Evolutionary conservation across 106 monocot genomes (phyloP), one percentile per base, ranked within the genome.

Genomic region (Dendrobium chrysotoxum): DNA sequence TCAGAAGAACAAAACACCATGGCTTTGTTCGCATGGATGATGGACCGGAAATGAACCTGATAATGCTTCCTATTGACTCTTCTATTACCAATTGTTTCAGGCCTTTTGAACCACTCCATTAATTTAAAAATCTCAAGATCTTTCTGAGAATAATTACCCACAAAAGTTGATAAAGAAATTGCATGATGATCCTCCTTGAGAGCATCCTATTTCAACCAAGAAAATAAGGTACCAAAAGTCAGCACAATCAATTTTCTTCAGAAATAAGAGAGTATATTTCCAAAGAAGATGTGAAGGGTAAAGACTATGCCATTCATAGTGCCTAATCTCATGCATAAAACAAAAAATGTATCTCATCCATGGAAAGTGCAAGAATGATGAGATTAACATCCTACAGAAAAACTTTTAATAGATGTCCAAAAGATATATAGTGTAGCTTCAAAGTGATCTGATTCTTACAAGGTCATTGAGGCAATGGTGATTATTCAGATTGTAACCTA

Each of bases 351-450:
- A 88, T 66, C 74, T 93, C 92, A 85, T 90, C 90, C 7, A 84
- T 90, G 39, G 92, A 88, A 45, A 93, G 77, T 20, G 88, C 90
- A 30, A 93, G 86, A 83, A 90, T 88, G 30, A 93, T 93, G 50
- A 93, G 82, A 28, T 93, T 90, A 8, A 86, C 92, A 90, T 93
- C 92, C 90, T 93, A 68, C 4, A 68, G 30, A 38, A 35, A 53
- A 70, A 18, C 28, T 68, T 70, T 67, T 26, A 67, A 67, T 28
- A 67, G 28, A 28, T 28, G 28, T 9, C 26, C 7, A 28, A 67
- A 67, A 10, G 5, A 28, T 26, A 25, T 67, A 28, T 28, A 67
- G 28, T 67, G 7, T 67, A 9, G 23, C 28, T 7, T 26, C 21
- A 67, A 67, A 67, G 28, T 67, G 66, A 28, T 17, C 10, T 3